These are phyloP conservation scores for Pseudoturritis turrita DNA, from an alignment of 345 rosid species.

Conservation along the genomic window DNA sequence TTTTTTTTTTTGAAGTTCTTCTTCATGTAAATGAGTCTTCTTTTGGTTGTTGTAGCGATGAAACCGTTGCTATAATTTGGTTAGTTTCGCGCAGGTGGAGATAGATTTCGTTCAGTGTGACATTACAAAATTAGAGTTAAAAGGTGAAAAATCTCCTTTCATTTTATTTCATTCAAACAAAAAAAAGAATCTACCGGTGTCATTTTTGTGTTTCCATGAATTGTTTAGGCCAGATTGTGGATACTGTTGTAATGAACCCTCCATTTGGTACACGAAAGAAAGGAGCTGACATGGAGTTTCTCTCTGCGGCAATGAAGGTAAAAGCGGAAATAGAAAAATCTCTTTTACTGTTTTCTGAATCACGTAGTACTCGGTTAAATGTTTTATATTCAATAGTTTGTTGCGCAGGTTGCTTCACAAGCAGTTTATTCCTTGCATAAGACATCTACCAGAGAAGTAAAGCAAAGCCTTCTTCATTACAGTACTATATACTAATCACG, in stretches of 20 bases:
- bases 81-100: conserved; percentile 59
- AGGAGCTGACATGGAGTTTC: conserved; percentile 91
- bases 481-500: neutral
- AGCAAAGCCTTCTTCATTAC: conserved; percentile 1
- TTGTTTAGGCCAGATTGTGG: conserved; percentile 52
- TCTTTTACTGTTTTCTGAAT: neutral
- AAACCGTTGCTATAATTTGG: conserved; percentile 6
- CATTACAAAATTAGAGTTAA: conserved; percentile 51
- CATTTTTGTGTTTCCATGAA: neutral
- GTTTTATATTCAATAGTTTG: neutral
- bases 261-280: conserved; percentile 92
- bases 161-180: neutral
- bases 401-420: conserved; percentile 58
- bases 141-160: conserved; percentile 45
- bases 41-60: neutral
- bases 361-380: too few relatives aligned
- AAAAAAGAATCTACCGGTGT: neutral
- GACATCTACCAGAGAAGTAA: conserved; percentile 95
- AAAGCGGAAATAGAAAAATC: neutral
- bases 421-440: conserved; percentile 98
- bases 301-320: conserved; percentile 68
- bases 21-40: neutral
- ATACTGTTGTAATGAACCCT: conserved; percentile 93
- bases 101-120: conserved; percentile 72
- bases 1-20: neutral